Conservation (phyloP, 2,329 filamentous ascomycete species). For the Xylariaceae sp. region DNA sequence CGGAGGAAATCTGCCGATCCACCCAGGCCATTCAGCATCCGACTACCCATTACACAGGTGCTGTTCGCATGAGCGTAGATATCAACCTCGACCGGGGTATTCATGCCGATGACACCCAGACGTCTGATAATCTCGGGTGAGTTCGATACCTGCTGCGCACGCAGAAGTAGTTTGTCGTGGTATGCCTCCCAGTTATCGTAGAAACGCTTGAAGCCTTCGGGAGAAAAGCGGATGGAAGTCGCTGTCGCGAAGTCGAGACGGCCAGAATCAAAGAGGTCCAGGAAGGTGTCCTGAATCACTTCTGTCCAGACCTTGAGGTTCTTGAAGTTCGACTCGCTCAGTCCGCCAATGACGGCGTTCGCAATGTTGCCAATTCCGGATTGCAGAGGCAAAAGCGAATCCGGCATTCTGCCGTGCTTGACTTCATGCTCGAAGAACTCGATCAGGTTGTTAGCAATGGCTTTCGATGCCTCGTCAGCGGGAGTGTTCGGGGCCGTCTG, state of each 20-base stretch:
- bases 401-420: slow-evolving; percentile 68
- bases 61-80: slow-evolving; percentile 93
- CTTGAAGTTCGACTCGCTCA: slow-evolving; percentile 76
- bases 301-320: slow-evolving; percentile 93
- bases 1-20: slow-evolving; percentile 71
- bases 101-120: slow-evolving; percentile 88
- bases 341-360: slow-evolving; percentile 83
- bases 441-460: slow-evolving; percentile 76
- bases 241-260: slow-evolving; percentile 86
- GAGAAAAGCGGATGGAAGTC: slow-evolving; percentile 85
- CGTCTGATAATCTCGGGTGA: slow-evolving; percentile 86
- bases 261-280: slow-evolving; percentile 86
- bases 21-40: slow-evolving; percentile 73
- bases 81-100: slow-evolving; percentile 90
- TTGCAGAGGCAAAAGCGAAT: slow-evolving; percentile 75
- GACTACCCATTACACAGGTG: slow-evolving; percentile 82
- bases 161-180: slow-evolving; percentile 75
- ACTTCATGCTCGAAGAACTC: slow-evolving; percentile 85
- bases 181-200: slow-evolving; percentile 82
- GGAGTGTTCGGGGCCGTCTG: slow-evolving; percentile 69
- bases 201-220: slow-evolving; percentile 86
- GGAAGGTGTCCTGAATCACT: slow-evolving; percentile 87
- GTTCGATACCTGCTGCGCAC: slow-evolving; percentile 85
- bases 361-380: slow-evolving; percentile 91
- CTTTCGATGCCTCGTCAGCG: slow-evolving; percentile 67